Evolutionary conservation across 176 grass and related monocot genomes (phyloP).

Genomic region (Hordeum marinum): DNA sequence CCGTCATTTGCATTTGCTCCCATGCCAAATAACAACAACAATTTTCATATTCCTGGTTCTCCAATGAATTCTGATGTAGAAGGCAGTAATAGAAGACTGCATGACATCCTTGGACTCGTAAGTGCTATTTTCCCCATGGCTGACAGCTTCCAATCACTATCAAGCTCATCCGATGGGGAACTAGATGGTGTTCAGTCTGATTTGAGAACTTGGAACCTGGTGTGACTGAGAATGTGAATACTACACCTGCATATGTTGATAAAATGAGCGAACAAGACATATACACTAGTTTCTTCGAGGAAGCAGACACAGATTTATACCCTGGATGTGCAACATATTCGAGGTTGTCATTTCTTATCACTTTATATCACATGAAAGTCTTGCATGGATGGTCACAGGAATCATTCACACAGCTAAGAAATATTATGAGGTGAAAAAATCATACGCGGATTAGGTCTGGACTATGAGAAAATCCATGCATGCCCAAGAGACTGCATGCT

Average conservation of each 20-base stretch:
- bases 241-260: not conserved
- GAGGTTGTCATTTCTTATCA: not conserved
- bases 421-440: constrained; percentile 17
- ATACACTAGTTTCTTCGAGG: not conserved
- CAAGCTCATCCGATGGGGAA: not conserved
- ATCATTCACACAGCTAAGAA: not conserved
- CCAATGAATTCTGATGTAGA: not conserved
- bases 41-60: not conserved
- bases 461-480: constrained; percentile 31
- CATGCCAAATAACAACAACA: not conserved
- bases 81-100: not conserved
- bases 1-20: not conserved
- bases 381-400: constrained; percentile 12
- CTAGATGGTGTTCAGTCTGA: not conserved
- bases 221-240: not conserved
- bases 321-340: not conserved
- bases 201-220: not conserved
- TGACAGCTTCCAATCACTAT: not conserved
- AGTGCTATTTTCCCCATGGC: not conserved
- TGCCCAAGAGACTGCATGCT: constrained; percentile 23
- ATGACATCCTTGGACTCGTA: not conserved
- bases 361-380: constrained; percentile 6
- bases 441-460: not conserved
- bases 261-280: not conserved
- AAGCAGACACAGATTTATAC: not conserved